phyloP scores from a whole-genome alignment of 495 filamentous ascomycete species.

The Corynascus novoguineensis region DNA sequence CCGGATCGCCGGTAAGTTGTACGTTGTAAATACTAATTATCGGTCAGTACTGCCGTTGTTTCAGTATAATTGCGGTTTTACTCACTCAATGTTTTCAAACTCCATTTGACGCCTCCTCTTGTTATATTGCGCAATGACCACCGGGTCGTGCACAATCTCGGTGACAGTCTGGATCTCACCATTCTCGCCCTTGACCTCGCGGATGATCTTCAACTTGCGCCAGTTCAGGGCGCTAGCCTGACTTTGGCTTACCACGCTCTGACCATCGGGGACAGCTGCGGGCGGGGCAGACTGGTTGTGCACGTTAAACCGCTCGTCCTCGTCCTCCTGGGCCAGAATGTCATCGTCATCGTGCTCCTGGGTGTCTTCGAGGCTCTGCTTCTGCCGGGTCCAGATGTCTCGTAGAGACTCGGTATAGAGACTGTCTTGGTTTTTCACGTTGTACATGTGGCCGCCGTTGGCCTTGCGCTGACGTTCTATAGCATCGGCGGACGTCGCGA shows the following conservation, averaged over 20 bases:
- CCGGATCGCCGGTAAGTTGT: constrained; percentile 67
- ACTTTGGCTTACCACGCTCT: constrained; percentile 81
- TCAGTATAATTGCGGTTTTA: background rate
- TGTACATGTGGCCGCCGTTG: constrained; percentile 92
- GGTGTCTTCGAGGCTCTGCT: constrained; percentile 58
- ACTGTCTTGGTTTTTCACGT: constrained; percentile 84
- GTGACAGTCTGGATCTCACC: constrained; percentile 56
- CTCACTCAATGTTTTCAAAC: constrained; percentile 62
- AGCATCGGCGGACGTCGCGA: constrained; percentile 71
- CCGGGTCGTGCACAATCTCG: constrained; percentile 63
- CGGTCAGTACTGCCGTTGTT: background rate
- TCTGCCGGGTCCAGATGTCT: constrained; percentile 85
- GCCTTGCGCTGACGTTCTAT: constrained; percentile 69
- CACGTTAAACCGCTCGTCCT: constrained; percentile 53
- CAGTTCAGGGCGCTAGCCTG: constrained; percentile 61
- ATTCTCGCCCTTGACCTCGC: constrained; percentile 54
- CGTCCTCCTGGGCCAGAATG: constrained; percentile 54
- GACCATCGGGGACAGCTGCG: constrained; percentile 55
- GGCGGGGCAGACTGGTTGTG: constrained; percentile 33
- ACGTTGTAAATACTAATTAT: constrained; percentile 41
- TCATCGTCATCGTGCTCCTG: constrained; percentile 60
- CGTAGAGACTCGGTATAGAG: constrained; percentile 84
- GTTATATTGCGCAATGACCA: constrained; percentile 63
- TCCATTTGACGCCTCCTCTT: constrained; percentile 51
- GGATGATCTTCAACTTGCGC: constrained; percentile 66